Evolutionary conservation across 345 rosid genomes (phyloP).

Genomic region (Lenwebbia sp.): DNA sequence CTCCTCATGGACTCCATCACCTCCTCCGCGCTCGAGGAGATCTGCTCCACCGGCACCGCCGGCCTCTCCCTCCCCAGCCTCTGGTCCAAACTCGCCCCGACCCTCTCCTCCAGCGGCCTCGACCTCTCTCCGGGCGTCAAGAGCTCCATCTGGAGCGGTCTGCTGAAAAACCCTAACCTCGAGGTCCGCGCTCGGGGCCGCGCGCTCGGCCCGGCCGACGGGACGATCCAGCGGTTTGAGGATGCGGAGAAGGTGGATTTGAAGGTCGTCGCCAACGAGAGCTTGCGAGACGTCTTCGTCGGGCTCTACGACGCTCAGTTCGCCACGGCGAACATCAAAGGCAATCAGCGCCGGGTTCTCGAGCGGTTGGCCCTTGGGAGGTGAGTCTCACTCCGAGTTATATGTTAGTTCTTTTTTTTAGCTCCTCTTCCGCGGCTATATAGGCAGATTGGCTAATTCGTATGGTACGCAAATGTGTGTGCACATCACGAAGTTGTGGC

Average conservation of each 20-base stretch:
- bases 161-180: slow-evolving; percentile 3
- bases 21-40: slow-evolving; percentile 7
- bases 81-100: slow-evolving; percentile 7
- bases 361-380: slow-evolving; percentile 12
- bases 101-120: slow-evolving; percentile 3
- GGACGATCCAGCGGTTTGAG: slow-evolving; percentile 1
- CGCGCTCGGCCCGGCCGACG: neutral
- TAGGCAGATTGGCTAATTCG: neutral
- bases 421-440: neutral
- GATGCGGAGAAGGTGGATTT: slow-evolving; percentile 4
- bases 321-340: neutral
- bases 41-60: slow-evolving; percentile 4
- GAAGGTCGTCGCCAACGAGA: slow-evolving; percentile 9
- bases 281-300: slow-evolving; percentile 11
- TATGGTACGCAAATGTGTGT: neutral
- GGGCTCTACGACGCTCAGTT: slow-evolving; percentile 11
- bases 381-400: neutral
- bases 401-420: neutral
- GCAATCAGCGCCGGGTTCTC: slow-evolving; percentile 1
- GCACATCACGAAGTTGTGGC: neutral
- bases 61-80: slow-evolving; percentile 6
- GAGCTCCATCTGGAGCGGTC: slow-evolving; percentile 3
- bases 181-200: neutral
- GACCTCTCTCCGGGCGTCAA: slow-evolving; percentile 4
- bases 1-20: slow-evolving; percentile 6